Evolutionary conservation across 2,329 filamentous ascomycete genomes (phyloP), one percentile per base, ranked within the genome.

Genomic region (Cladophialophora carrionii): DNA sequence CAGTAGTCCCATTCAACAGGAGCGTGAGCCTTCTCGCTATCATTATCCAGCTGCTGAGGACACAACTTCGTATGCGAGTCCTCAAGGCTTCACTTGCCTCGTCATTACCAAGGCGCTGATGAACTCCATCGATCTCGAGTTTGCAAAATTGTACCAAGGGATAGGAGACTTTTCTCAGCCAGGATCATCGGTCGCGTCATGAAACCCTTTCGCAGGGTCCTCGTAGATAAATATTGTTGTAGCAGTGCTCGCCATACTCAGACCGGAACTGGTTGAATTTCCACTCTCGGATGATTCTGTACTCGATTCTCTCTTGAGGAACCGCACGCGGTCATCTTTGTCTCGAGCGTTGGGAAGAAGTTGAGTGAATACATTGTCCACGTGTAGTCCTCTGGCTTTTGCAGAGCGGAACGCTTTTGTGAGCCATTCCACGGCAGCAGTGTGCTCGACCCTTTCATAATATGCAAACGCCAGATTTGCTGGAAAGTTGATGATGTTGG

Each of bases 401-500:
- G 66, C 63, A 63, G 52, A 51, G 31, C 58, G 55, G 37, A 66
- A 68, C 8, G 57, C 57, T 37, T 51, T 68, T 2, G 53, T 57
- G 12, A 71, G 57, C 68, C 69, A 71, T 12, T 46, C 31, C 7
- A 61, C 63, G 17, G 59, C 62, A 1, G 61, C 52, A 5, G 55
- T 62, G n/a, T 68, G 24, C 17, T 63, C 56, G 12, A 63, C 59
- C 26, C 56, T 60, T 34, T 63, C 56, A 62, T 65, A 70, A 43
- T 65, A 67, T 26, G 58, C 49, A 51, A 63, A 63, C 5, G 69
- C 69, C 3, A 68, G 59, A 34, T 64, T 66, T 26, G 66, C 62
- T 9, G 69, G 69, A 34, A 71, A 71, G 17, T 67, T 68, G 58
- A 70, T 64, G 24, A 69, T 65, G 31, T 62, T 69, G n/a, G 67